Evolutionary conservation across 345 rosid genomes (phyloP).

Genomic region (Dipteronia sinensis): DNA sequence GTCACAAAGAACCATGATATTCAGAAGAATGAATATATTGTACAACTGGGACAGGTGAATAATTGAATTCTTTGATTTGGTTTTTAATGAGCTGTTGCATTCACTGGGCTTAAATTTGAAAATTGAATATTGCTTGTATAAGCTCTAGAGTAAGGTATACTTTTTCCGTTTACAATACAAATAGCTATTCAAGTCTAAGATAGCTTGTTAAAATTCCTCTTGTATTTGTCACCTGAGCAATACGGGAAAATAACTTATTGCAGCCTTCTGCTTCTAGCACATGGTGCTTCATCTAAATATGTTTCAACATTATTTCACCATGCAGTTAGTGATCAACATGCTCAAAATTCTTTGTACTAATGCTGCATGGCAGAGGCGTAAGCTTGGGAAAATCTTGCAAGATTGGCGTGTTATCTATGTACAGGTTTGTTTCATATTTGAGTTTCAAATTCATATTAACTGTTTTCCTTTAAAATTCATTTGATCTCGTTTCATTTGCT

Average conservation of each 20-base stretch:
- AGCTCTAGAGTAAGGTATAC: background rate
- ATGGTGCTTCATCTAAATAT: constrained; percentile 27
- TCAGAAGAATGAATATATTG: constrained; percentile 67
- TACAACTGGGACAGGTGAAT: constrained; percentile 77
- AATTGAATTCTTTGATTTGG: constrained; percentile 10
- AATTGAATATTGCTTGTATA: background rate
- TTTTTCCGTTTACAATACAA: background rate
- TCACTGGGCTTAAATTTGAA: background rate
- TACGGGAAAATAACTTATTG: constrained; percentile 14
- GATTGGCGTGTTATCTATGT: constrained; percentile 88
- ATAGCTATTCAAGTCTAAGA: background rate
- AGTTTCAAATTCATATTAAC: constrained; percentile 2
- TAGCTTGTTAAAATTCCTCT: background rate
- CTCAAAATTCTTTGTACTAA: constrained; percentile 93
- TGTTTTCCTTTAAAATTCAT: constrained; percentile 15
- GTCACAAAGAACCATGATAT: constrained; percentile 61
- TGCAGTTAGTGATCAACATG: constrained; percentile 91
- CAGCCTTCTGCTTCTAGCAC: constrained; percentile 12
- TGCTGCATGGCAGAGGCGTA: constrained; percentile 99
- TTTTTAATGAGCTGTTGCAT: background rate
- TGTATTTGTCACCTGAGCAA: background rate
- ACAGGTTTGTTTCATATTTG: constrained; percentile 54
- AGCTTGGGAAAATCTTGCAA: constrained; percentile 92
- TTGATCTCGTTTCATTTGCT: constrained; percentile 5
- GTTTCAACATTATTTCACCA: constrained; percentile 24